These are phyloP conservation scores for Scalesia atractyloides DNA, from an alignment of 129 eudicot species.

Conservation along the genomic window DNA sequence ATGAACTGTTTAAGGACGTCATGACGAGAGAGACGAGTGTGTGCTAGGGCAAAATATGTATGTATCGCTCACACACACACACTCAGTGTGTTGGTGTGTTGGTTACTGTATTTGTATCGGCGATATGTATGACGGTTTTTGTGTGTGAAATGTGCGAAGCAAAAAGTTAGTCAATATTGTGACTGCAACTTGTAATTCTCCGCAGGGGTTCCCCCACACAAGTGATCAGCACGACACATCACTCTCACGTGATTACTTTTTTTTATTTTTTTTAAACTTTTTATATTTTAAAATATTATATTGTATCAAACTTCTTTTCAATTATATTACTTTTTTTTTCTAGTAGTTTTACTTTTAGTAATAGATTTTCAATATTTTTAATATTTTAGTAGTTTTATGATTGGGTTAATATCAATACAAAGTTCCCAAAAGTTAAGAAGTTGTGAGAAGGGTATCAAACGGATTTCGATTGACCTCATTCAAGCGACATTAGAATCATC, in stretches of 20 bases:
- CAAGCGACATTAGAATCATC: no score
- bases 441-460: no score
- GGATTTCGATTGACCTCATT: no score
- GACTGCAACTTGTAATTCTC: constrained; percentile 22
- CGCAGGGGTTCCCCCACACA: constrained; percentile 12
- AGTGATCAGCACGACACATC: neutral
- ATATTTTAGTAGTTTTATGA: no score
- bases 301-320: no score
- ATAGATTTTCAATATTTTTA: no score
- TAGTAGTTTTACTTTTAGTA: no score
- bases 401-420: no score
- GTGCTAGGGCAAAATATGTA: constrained; percentile 1
- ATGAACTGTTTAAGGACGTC: constrained; percentile 29
- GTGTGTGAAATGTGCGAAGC: neutral
- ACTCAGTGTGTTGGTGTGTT: neutral
- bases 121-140: neutral
- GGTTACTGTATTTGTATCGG: neutral
- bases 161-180: constrained; percentile 11
- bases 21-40: constrained; percentile 27
- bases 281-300: no score
- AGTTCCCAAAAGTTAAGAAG: no score
- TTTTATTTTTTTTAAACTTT: no score
- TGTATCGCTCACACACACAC: neutral
- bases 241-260: neutral
- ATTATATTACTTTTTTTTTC: no score